Conservation (phyloP, 345 rosid species). For the Acer negundo region DNA sequence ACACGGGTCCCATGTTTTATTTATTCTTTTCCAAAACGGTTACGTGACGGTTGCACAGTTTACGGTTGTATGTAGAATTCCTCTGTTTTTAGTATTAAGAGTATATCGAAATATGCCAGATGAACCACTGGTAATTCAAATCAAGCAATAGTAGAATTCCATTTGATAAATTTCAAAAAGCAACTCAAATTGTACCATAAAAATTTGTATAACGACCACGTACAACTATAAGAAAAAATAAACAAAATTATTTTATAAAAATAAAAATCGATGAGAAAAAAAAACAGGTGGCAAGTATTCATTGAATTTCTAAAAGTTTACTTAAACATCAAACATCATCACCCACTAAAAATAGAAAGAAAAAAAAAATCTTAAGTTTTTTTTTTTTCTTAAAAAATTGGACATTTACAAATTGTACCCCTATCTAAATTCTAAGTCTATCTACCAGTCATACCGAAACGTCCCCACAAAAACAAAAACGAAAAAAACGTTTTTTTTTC, state of each 20-base stretch:
- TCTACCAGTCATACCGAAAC: constrained; percentile 39
- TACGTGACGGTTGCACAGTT: too few relatives aligned
- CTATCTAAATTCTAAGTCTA: background rate
- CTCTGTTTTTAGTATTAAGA: too few relatives aligned
- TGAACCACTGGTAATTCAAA: too few relatives aligned
- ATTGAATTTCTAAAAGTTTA: background rate
- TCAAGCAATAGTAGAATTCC: too few relatives aligned
- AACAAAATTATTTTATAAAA: background rate
- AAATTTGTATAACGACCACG: background rate
- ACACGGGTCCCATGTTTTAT: too few relatives aligned
- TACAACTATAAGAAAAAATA: background rate
- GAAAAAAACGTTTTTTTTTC: background rate
- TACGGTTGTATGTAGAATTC: too few relatives aligned
- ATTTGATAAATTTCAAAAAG: too few relatives aligned
- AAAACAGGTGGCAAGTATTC: background rate
- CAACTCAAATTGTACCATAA: too few relatives aligned
- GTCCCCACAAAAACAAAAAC: background rate
- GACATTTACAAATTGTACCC: constrained; percentile 18
- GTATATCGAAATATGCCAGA: too few relatives aligned
- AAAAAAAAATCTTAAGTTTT: too few relatives aligned
- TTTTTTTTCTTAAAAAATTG: background rate
- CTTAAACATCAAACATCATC: background rate
- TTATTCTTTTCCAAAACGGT: too few relatives aligned
- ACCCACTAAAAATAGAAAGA: background rate
- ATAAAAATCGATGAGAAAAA: background rate